These are phyloP conservation scores for Streptanthus diversifolius DNA, from an alignment of 345 rosid genomes.

Conservation along the genomic window DNA sequence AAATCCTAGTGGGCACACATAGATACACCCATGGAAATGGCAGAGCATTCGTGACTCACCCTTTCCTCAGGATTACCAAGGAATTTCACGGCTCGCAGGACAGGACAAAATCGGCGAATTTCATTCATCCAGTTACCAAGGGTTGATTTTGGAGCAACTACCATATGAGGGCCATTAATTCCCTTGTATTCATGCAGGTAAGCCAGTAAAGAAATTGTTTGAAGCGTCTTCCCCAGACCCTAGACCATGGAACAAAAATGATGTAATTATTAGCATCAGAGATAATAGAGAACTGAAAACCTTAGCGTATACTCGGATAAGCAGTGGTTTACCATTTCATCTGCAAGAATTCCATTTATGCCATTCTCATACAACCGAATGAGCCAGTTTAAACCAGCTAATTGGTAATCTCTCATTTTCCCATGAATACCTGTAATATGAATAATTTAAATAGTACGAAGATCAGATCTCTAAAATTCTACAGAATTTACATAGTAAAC, in stretches of 20 bases:
- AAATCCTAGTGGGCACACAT: not conserved
- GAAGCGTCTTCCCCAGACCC: constrained; percentile 99
- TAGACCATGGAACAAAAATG: constrained; percentile 27
- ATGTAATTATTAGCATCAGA: not conserved
- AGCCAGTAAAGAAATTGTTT: constrained; percentile 90
- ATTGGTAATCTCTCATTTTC: constrained; percentile 96
- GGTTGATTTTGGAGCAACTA: constrained; percentile 99
- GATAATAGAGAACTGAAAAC: not conserved
- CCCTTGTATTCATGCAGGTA: constrained; percentile 92
- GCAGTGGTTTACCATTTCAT: constrained; percentile 69
- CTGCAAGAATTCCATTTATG: constrained; percentile 94
- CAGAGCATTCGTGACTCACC: constrained; percentile 41
- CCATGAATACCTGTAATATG: constrained; percentile 78
- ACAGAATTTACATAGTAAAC: not conserved
- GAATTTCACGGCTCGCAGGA: constrained; percentile 85
- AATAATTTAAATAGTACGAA: not conserved
- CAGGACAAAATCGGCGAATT: constrained; percentile 93
- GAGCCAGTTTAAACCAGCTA: constrained; percentile 97
- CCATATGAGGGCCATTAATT: constrained; percentile 98
- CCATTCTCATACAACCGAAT: constrained; percentile 93
- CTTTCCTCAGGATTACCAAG: constrained; percentile 99
- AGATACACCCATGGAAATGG: not conserved
- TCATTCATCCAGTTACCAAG: constrained; percentile 99
- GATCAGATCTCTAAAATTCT: not conserved
- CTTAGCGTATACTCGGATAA: not conserved